Evolutionary conservation across 1,139 yeast genomes (phyloP).

Genomic region (Candida sanyaensis): DNA sequence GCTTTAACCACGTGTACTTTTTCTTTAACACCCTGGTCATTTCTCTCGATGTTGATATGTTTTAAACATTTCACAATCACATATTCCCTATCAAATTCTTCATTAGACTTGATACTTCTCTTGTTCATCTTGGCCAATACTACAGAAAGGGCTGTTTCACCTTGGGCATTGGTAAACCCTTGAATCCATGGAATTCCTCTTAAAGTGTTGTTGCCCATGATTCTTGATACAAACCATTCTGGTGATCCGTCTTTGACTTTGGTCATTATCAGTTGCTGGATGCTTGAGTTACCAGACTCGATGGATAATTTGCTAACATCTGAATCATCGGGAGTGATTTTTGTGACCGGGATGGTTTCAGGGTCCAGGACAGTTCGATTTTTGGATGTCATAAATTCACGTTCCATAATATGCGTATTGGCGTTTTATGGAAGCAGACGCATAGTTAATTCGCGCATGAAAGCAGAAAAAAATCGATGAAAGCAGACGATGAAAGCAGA

Average conservation of each 20-base stretch:
- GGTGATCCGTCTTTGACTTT: slow-evolving; percentile 43
- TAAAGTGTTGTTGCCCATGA: slow-evolving; percentile 28
- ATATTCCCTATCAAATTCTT: slow-evolving; percentile 45
- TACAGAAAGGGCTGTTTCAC: slow-evolving; percentile 47
- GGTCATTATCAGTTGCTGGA: too few species aligned
- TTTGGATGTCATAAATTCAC: background rate
- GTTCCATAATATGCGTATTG: slow-evolving; percentile 22
- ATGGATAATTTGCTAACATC: slow-evolving; percentile 9
- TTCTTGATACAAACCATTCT: slow-evolving; percentile 43
- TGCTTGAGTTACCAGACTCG: slow-evolving; percentile 10
- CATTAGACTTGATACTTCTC: slow-evolving; percentile 47
- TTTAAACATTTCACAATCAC: slow-evolving; percentile 41
- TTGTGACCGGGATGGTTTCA: slow-evolving; percentile 8
- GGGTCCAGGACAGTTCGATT: too few species aligned
- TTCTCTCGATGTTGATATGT: slow-evolving; percentile 19
- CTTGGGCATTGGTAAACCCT: slow-evolving; percentile 39
- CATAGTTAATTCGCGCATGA: too few species aligned
- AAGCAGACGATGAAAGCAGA: too few species aligned
- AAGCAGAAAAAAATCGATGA: too few species aligned
- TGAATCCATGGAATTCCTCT: slow-evolving; percentile 32
- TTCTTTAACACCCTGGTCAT: slow-evolving; percentile 20
- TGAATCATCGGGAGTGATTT: slow-evolving; percentile 6
- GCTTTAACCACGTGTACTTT: slow-evolving; percentile 37
- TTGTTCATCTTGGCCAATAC: slow-evolving; percentile 40
- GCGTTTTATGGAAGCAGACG: too few species aligned